Evolutionary conservation across 768 basidiomycete species (phyloP).

Genomic region (Amanita fuliginea): DNA sequence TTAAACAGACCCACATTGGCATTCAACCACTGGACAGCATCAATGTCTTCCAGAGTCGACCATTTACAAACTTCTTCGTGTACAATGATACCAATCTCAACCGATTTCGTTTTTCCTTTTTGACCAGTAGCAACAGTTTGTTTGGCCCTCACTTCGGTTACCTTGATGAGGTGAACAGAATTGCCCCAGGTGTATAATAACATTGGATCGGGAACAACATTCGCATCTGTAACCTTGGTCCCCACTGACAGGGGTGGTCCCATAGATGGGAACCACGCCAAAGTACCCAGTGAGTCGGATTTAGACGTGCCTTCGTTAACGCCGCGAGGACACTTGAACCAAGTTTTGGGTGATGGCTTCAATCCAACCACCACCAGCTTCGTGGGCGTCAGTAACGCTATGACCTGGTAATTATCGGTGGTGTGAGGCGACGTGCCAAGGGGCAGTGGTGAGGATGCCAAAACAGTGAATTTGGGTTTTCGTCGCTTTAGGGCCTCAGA

Average conservation of each 20-base stretch:
- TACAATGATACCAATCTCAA: conserved; percentile 55
- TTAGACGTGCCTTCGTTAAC: conserved; percentile 33
- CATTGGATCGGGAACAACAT: conserved; percentile 37
- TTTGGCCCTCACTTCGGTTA: conserved; percentile 48
- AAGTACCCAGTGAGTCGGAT: conserved; percentile 45
- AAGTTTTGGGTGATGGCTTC: conserved; percentile 86
- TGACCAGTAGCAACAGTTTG: conserved; percentile 40
- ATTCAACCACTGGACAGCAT: conserved; percentile 84
- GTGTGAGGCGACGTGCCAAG: conserved; percentile 63
- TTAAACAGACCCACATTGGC: conserved; percentile 54
- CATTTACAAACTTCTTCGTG: conserved; percentile 53
- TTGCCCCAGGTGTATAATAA: conserved; percentile 84
- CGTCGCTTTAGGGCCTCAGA: conserved; percentile 22
- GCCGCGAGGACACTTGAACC: conserved; percentile 67
- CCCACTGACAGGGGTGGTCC: conserved; percentile 21
- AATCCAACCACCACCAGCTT: conserved; percentile 92
- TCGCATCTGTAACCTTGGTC: conserved; percentile 12
- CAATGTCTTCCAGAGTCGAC: conserved; percentile 48
- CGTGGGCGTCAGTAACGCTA: conserved; percentile 79
- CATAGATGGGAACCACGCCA: conserved; percentile 76
- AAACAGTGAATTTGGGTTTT: conserved; percentile 51
- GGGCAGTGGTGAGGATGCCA: conserved; percentile 76
- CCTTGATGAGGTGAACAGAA: conserved; percentile 49
- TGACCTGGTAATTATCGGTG: conserved; percentile 69
- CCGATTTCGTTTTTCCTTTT: conserved; percentile 45